These are phyloP conservation scores for Yamadazyma diospyri DNA, from an alignment of 1,139 yeast genomes.

Conservation along the genomic window DNA sequence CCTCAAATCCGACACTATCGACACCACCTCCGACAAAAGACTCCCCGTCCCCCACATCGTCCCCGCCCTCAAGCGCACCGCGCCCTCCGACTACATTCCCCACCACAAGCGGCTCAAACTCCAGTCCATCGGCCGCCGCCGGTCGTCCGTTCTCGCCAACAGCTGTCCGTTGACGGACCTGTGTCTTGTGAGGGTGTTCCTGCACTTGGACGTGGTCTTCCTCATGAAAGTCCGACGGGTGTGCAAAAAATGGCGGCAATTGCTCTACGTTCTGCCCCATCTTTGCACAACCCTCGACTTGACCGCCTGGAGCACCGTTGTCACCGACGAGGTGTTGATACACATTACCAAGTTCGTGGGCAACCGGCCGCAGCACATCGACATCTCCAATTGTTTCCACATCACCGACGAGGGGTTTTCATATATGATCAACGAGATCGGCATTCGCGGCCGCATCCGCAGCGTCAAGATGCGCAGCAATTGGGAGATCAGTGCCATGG, in stretches of 20 bases:
- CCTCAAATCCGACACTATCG: not conserved
- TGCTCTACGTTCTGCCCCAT: conserved; percentile 54
- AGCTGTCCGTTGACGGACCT: conserved; percentile 59
- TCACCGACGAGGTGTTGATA: conserved; percentile 55
- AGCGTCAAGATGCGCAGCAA: conserved; percentile 60
- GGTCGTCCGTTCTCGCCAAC: conserved; percentile 52
- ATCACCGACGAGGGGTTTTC: conserved; percentile 73
- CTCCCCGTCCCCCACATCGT: not conserved
- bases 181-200: conserved; percentile 50
- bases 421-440: conserved; percentile 66
- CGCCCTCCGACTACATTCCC: conserved; percentile 44
- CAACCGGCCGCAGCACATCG: conserved; percentile 55
- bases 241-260: conserved; percentile 64
- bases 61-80: not conserved
- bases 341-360: conserved; percentile 70
- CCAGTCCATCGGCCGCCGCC: conserved; percentile 39
- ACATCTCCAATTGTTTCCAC: conserved; percentile 72
- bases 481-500: conserved; percentile 80
- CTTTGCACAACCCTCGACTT: conserved; percentile 52
- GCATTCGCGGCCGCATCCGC: conserved; percentile 57
- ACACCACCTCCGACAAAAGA: not conserved
- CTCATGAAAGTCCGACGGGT: conserved; percentile 56
- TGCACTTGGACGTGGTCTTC: conserved; percentile 49
- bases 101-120: conserved; percentile 51
- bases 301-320: conserved; percentile 55